Percentiles rank a stretch among this genome's conserved stretches.
Conservation (phyloP, 176 grass and related monocot genomes). For the Chrysopogon serrulatus region DNA sequence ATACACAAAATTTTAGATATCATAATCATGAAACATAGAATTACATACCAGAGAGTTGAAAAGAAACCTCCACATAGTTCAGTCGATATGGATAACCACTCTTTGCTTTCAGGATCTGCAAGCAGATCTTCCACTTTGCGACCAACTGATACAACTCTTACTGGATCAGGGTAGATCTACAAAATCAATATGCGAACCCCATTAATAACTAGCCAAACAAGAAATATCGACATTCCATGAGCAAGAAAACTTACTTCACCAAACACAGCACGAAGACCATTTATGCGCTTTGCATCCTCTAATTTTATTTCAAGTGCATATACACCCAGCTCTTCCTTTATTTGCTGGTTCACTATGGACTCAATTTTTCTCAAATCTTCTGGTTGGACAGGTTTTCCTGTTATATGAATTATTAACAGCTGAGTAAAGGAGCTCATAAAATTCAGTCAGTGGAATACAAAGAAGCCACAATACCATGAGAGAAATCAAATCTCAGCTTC, state of each 20-base stretch:
- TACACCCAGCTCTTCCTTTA: conserved; percentile 77
- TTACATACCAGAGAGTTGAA: neutral
- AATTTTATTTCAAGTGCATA: conserved; percentile 73
- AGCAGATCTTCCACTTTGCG: conserved; percentile 76
- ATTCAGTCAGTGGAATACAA: neutral
- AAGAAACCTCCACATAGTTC: conserved; percentile 86
- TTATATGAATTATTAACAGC: conserved; percentile 27
- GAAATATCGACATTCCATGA: neutral
- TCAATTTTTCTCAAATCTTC: conserved; percentile 96
- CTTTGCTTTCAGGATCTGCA: conserved; percentile 61
- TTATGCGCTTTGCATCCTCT: conserved; percentile 61
- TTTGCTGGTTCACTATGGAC: conserved; percentile 92
- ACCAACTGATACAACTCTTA: conserved; percentile 90
- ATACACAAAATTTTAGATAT: conserved; percentile 12
- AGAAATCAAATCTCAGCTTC: conserved; percentile 98
- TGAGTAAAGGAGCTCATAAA: neutral
- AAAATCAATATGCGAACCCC: neutral
- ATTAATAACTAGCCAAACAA: neutral
- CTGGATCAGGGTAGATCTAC: conserved; percentile 86
- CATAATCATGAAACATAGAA: neutral
- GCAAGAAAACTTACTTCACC: conserved; percentile 57
- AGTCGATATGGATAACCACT: conserved; percentile 86
- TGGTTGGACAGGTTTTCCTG: conserved; percentile 91
- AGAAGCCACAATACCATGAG: conserved; percentile 65
- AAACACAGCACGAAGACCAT: conserved; percentile 82